These are phyloP conservation scores for Excoecaria cochinchinensis DNA, from an alignment of 345 rosid species.

Conservation along the genomic window DNA sequence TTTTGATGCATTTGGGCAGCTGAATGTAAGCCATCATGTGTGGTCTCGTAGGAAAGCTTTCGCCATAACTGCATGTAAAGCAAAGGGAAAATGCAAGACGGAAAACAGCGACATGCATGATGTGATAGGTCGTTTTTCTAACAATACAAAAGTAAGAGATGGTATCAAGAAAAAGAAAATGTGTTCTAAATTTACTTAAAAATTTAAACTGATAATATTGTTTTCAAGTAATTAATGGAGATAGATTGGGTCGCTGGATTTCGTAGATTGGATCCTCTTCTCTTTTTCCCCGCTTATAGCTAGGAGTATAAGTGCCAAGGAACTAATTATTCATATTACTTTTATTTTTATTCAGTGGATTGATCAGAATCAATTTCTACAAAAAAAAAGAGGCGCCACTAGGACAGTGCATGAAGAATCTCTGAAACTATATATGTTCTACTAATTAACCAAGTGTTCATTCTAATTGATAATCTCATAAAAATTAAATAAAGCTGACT, in stretches of 20 bases:
- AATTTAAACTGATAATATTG: too few species aligned
- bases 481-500: too few species aligned
- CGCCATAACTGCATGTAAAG: constrained; percentile 18
- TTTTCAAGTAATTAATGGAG: background rate
- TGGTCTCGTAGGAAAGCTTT: background rate
- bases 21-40: background rate
- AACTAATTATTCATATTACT: background rate
- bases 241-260: background rate
- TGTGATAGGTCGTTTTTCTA: background rate
- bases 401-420: background rate
- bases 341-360: background rate
- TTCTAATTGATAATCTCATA: too few species aligned
- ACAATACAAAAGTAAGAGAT: too few species aligned
- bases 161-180: background rate
- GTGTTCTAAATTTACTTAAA: background rate
- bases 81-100: constrained; percentile 5
- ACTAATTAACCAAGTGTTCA: background rate
- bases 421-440: too few species aligned
- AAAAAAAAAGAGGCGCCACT: background rate
- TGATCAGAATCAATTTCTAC: constrained; percentile 6
- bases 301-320: background rate
- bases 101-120: constrained; percentile 12
- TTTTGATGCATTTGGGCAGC: background rate
- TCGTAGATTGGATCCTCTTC: background rate
- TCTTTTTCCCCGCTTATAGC: background rate